A percentile compares a stretch with the other conserved stretches of the same genome.
Evolutionary conservation across 2,329 filamentous ascomycete species (phyloP).

Genomic region (Teratosphaeria viscida): DNA sequence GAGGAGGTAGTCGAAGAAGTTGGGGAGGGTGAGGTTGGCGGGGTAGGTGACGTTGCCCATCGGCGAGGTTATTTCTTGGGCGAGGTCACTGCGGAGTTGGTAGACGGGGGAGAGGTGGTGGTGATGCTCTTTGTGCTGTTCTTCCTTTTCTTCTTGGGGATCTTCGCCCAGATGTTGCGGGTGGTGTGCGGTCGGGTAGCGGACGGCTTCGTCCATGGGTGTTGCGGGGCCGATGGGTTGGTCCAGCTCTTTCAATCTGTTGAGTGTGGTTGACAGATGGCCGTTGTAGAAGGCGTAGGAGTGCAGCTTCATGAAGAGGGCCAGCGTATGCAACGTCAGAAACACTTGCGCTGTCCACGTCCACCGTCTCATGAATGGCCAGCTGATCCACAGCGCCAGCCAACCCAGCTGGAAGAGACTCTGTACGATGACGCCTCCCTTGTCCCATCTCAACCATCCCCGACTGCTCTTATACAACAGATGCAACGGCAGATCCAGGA

Average conservation of each 20-base stretch:
- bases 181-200: constrained; percentile 40
- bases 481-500: constrained; percentile 64
- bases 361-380: constrained; percentile 81
- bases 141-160: constrained; percentile 2
- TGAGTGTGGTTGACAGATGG: constrained; percentile 78
- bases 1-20: constrained; percentile 78
- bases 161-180: neutral
- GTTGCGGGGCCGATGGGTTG: constrained; percentile 40
- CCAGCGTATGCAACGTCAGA: constrained; percentile 79
- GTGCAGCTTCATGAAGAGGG: constrained; percentile 97
- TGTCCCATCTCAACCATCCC: constrained; percentile 58
- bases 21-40: constrained; percentile 68
- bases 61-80: constrained; percentile 81
- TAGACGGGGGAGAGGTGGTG: constrained; percentile 36
- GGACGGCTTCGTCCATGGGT: constrained; percentile 49
- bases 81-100: constrained; percentile 73
- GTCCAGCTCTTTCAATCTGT: constrained; percentile 70
- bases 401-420: constrained; percentile 70
- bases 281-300: constrained; percentile 98
- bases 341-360: constrained; percentile 97
- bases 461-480: constrained; percentile 49
- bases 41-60: constrained; percentile 86
- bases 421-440: constrained; percentile 70
- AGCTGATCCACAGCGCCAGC: constrained; percentile 64
- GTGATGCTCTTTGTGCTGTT: constrained; percentile 30